Evolutionary conservation across 2,329 filamentous ascomycete genomes (phyloP), one percentile per base, ranked within the genome.

Genomic region (Colletotrichum truncatum): DNA sequence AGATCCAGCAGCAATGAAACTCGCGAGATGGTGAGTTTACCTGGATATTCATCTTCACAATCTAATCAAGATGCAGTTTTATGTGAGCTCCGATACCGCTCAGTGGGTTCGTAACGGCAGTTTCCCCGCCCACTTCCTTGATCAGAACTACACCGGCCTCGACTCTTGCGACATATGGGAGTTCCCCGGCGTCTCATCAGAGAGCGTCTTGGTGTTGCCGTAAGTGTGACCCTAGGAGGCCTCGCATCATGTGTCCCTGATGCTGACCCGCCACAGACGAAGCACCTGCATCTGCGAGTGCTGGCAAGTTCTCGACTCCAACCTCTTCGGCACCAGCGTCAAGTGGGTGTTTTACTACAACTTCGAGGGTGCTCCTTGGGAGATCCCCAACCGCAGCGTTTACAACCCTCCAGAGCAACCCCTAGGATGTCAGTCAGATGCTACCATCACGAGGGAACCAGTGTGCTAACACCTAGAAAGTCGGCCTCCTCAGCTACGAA

Each of bases 331-430:
- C 34, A 51, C 25, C 0, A 28, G 26, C 6, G 63, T 55, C 28
- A 55, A 62, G 26, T 66, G 36, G 49, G 57, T 48, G 18, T 63
- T 66, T 30, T 57, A 45, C 30, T 66, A 58, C 52, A 63, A 53
- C 36, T 57, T 43, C 11, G 25, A 38, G 8, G 26, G 36, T 21
- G n/a, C 28, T 12, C 11, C 32, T 16, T 63, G 39, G 25, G 63
- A 57, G 52, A 52, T 32, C 6, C 63, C 63, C 9, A 41, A 56
- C 3, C 49, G 57, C 6, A 11, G n/a, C 3, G 43, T 66, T 10
- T 66, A 66, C 26, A 41, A 54, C 2, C 28, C 23, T 12, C 41
- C 56, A 6, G 41, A 56, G 23, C 57, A 62, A 26, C 49, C 36
- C 12, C 32, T 57, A 1, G 51, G 63, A 4, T 52, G 61, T 59